Conservation (phyloP, 768 basidiomycete genomes). For the Mycena pura region DNA sequence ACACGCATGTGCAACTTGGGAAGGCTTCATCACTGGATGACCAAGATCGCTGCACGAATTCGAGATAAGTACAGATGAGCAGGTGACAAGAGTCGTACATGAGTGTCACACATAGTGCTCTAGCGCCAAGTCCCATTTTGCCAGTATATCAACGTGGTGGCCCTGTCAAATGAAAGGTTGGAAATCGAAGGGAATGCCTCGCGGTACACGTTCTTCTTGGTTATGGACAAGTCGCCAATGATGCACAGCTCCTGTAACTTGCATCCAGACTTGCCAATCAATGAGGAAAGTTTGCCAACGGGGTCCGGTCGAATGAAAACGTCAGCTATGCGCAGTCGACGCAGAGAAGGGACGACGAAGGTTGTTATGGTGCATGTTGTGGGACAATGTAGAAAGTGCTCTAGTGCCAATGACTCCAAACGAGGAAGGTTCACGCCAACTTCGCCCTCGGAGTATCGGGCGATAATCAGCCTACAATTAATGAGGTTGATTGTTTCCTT, state of each 20-base stretch:
- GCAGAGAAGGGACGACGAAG: not conserved
- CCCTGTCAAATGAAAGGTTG: no score
- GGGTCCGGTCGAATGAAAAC: not conserved
- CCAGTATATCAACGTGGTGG: not conserved
- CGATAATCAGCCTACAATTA: not conserved
- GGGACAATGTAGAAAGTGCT: not conserved
- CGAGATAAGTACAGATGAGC: no score
- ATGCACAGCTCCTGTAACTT: not conserved
- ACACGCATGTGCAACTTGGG: no score
- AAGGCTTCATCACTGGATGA: no score
- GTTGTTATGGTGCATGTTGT: not conserved
- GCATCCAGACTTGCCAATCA: not conserved
- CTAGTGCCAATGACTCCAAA: not conserved
- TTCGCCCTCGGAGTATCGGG: not conserved
- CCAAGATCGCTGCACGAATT: no score
- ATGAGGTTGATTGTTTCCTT: not conserved
- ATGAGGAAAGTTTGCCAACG: not conserved
- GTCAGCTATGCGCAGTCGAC: not conserved
- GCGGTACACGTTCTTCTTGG: no score
- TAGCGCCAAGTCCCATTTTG: no score
- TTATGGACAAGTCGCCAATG: no score
- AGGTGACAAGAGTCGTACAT: no score
- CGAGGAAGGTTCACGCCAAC: not conserved
- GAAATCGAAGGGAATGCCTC: no score
- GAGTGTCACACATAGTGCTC: no score